Evolutionary conservation across 192 early-diverging fungal genomes (phyloP).

Genomic region (Rhizophagus sp.): DNA sequence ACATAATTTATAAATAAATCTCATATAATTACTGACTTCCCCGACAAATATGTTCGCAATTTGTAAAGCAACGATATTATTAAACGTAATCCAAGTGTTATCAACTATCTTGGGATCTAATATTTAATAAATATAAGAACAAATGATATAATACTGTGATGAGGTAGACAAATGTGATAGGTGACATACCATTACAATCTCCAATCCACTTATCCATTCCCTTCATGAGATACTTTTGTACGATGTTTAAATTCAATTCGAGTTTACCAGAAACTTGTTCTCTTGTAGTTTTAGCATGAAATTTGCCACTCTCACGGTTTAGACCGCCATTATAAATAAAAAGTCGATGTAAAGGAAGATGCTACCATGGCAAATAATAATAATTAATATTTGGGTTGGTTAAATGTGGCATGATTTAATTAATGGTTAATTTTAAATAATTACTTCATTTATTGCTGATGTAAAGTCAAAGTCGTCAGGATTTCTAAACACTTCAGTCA

Average conservation of each 20-base stretch:
- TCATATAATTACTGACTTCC: background rate
- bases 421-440: no score
- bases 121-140: background rate
- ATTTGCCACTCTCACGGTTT: no score
- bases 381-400: no score
- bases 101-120: background rate
- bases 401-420: no score
- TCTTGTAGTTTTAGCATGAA: background rate
- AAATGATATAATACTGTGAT: background rate
- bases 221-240: background rate
- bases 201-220: background rate
- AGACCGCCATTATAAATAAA: background rate
- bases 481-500: background rate
- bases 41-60: background rate
- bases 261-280: background rate
- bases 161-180: background rate
- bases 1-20: background rate
- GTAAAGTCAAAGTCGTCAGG: background rate
- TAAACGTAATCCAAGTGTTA: no score
- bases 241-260: background rate
- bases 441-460: no score
- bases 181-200: background rate
- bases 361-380: no score
- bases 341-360: background rate
- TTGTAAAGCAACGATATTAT: background rate